These are phyloP conservation scores for Cyberlindnera americana DNA, from an alignment of 805 yeast genomes.

Conservation along the genomic window DNA sequence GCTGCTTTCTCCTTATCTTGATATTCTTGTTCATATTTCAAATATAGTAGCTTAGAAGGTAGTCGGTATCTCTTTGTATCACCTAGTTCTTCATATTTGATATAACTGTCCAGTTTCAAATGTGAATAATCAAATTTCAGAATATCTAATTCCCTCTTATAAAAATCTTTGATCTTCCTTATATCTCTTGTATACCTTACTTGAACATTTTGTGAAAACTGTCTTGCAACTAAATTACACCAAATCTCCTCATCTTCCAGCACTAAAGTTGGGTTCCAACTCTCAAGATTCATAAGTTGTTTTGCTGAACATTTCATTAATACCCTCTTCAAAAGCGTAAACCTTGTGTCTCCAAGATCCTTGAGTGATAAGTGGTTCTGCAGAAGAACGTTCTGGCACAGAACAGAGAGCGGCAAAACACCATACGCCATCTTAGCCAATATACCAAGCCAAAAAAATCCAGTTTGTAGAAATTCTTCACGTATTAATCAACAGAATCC, in stretches of 20 bases:
- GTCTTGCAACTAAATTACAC: constrained; percentile 29
- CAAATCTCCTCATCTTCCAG: constrained; percentile 39
- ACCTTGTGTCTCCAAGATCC: constrained; percentile 33
- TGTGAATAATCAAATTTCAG: constrained; percentile 8
- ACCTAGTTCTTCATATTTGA: constrained; percentile 10
- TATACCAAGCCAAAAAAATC: neutral
- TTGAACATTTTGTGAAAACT: constrained; percentile 34
- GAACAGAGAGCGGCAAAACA: constrained; percentile 19
- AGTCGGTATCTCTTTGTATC: constrained; percentile 28
- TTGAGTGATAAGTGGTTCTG: constrained; percentile 18
- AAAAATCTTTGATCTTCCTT: constrained; percentile 20
- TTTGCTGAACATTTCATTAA: constrained; percentile 28
- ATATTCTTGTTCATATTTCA: constrained; percentile 32
- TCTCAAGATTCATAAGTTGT: constrained; percentile 33
- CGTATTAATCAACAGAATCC: too few relatives aligned
- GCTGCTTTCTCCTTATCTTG: constrained; percentile 32
- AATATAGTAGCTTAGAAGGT: constrained; percentile 34
- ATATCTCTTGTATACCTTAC: constrained; percentile 28
- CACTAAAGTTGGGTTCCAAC: constrained; percentile 29
- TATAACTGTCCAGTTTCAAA: constrained; percentile 18
- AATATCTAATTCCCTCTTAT: constrained; percentile 20
- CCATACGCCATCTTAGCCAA: constrained; percentile 11
- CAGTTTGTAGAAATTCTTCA: neutral
- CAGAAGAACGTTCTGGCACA: constrained; percentile 24
- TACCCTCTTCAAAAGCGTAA: constrained; percentile 29